Conservation (phyloP, 768 basidiomycete species). For the Clitopilus hobsonii region DNA sequence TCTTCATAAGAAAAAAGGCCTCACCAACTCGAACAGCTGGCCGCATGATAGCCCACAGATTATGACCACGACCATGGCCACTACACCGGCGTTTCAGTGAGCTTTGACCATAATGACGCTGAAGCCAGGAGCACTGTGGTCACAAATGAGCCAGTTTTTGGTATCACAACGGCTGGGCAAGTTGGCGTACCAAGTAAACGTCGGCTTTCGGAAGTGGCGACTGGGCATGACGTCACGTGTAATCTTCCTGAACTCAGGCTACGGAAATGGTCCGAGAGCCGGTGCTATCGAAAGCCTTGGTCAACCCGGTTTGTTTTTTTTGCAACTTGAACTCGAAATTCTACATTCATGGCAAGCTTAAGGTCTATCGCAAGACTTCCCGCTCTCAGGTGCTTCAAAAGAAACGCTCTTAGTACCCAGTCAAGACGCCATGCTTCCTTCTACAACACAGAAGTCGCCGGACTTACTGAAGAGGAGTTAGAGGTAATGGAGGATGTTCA, state of each 20-base stretch:
- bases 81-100: too few relatives aligned
- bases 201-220: background rate
- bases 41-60: too few relatives aligned
- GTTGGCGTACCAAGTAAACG: too few relatives aligned
- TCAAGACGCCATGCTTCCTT: constrained; percentile 40
- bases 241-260: background rate
- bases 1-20: too few relatives aligned
- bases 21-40: too few relatives aligned
- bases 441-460: constrained; percentile 71
- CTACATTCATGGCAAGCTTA: constrained; percentile 8
- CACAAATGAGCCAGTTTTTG: too few relatives aligned
- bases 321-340: background rate
- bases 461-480: constrained; percentile 72
- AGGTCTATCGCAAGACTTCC: constrained; percentile 5
- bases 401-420: background rate
- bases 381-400: background rate
- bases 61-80: too few relatives aligned
- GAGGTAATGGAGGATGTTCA: constrained; percentile 51
- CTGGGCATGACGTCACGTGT: constrained; percentile 2
- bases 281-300: background rate
- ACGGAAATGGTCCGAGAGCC: constrained; percentile 15
- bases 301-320: background rate
- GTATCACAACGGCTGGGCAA: too few relatives aligned
- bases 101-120: too few relatives aligned
- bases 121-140: too few relatives aligned